A percentile compares a stretch with the other conserved stretches of the same genome.
Conservation (phyloP, 495 filamentous ascomycete genomes). For the Daldinia vernicosa region DNA sequence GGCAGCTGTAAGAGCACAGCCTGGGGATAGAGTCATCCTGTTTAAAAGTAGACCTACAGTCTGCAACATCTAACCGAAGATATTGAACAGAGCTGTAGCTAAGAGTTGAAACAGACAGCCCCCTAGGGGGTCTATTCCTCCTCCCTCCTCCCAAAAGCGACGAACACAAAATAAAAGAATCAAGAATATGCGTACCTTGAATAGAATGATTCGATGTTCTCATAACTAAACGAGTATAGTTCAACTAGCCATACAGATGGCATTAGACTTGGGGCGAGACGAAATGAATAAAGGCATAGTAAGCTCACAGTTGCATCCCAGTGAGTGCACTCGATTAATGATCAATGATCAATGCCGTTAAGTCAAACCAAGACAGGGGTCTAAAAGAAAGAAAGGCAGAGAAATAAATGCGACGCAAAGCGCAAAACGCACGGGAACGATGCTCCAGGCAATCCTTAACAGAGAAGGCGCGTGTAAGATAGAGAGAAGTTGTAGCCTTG, state of each 20-base stretch:
- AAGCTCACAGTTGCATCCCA: not conserved
- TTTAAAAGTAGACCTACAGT: not conserved
- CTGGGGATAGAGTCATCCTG: not conserved
- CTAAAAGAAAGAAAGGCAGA: not conserved
- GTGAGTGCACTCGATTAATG: conserved; percentile 3
- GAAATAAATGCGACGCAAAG: not conserved
- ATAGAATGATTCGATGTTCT: conserved; percentile 1
- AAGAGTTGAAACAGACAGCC: not conserved
- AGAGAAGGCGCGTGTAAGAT: not conserved
- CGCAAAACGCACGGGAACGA: not conserved
- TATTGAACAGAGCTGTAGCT: not conserved
- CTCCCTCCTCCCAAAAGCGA: not conserved
- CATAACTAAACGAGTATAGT: conserved; percentile 7
- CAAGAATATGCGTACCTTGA: conserved; percentile 22
- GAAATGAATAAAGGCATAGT: not conserved
- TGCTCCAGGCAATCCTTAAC: not conserved
- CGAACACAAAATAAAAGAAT: not conserved
- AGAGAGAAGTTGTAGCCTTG: not conserved
- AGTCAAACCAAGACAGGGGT: not conserved
- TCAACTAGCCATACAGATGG: not conserved
- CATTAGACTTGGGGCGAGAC: not conserved
- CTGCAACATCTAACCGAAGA: not conserved
- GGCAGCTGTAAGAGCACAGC: not conserved
- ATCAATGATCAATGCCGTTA: not conserved
- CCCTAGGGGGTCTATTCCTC: not conserved